Base-by-base conservation (phyloP, 371 early-diverging fungal species). In the Chytridiales sp. region DNA sequence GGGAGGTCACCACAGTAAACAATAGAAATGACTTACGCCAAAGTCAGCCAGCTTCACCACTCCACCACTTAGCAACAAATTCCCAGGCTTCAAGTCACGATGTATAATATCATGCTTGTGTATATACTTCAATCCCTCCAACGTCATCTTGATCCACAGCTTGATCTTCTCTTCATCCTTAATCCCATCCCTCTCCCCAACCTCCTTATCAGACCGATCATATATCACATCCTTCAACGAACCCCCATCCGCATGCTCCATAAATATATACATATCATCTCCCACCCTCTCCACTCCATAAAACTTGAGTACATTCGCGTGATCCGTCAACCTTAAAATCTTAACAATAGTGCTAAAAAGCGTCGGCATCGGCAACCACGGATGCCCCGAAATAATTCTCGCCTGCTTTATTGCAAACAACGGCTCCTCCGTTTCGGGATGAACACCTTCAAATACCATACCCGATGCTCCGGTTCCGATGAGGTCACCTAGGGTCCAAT, bases 1-100 rank as follows among this genome's bases (percentile, higher is more conserved):
- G 38, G 4, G 34, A 15, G 30, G 19, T 9, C 4, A 48, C 17
- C 19, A 22, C 42, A 11, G 6, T 34, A n/a, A 9, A 31, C 46
- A 24, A 44, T 34, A 24, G 43, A 43, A 5, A 27, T n/a, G 9
- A 54, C 27, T 30, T 54, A 61, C 53, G 11, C 88, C 87, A 73
- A 86, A 85, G 63, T 88, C 88, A 39, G 85, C 85, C 17, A 88
- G 64, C 59, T 83, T 83, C 47, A 87, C 55, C 47, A 54, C 59
- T 46, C 63, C 60, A 44, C 72, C 72, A 47, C 72, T 70, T 34
- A 83, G 62, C 15, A 87, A 67, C 35, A 85, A 80, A 61, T 85
- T 84, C 64, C 53, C 62, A 11, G 62, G 62, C 38, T 61, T 61
- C 40, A 61, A 47, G 36, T 61, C 62, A 8, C 62, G 29, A 35